phyloP scores from a whole-genome alignment of 306 rosid species.

The Begonia masoniana region DNA sequence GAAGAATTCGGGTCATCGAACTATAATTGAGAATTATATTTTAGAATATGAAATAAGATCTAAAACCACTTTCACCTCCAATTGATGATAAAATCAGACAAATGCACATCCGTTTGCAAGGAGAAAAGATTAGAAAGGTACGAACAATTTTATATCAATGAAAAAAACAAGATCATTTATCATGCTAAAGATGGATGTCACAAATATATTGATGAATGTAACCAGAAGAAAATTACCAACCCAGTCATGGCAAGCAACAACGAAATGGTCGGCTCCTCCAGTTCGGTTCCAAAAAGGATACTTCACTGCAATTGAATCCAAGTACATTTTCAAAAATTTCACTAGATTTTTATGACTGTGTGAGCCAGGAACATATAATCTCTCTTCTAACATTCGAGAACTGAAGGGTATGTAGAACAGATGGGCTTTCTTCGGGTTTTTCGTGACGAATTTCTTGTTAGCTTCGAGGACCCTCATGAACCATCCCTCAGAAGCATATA shows the following conservation, averaged over 20 bases:
- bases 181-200: too few species aligned
- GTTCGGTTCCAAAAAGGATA: conserved; percentile 89
- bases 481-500: conserved; percentile 99
- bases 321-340: conserved; percentile 44
- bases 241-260: conserved; percentile 99
- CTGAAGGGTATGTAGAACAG: conserved; percentile 94
- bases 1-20: too few species aligned
- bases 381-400: conserved; percentile 61
- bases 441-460: conserved; percentile 52
- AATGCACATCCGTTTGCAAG: too few species aligned
- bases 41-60: too few species aligned
- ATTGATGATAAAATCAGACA: too few species aligned
- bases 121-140: too few species aligned
- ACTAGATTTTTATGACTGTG: conserved; percentile 54
- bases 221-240: conserved; percentile 26
- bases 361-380: conserved; percentile 54
- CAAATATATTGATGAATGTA: too few species aligned
- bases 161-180: too few species aligned
- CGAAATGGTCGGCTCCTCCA: conserved; percentile 83
- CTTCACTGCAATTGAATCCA: conserved; percentile 41
- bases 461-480: conserved; percentile 70
- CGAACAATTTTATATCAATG: too few species aligned
- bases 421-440: conserved; percentile 58
- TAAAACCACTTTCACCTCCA: too few species aligned
- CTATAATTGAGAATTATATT: too few species aligned